Base-by-base conservation (phyloP, 1,139 yeast species). In the Sugiyamaella grinbergsii region DNA sequence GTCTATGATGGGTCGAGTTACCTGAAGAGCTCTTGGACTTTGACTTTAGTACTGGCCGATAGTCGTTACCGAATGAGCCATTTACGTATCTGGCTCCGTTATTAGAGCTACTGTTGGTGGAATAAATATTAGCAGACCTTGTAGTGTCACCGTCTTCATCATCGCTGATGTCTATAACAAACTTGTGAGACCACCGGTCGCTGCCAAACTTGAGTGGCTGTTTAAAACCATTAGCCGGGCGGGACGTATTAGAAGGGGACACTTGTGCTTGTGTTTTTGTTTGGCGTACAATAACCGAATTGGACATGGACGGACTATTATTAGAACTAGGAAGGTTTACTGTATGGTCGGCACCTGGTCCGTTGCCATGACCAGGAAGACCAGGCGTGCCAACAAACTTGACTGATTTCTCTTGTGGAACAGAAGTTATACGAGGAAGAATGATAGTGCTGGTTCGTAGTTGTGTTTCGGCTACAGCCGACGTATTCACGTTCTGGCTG, bases 151-250 rank as follows among this genome's bases (percentile, higher is more conserved):
- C 46, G 23, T 50, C 53, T 15, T 39, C 45, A 46, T 55, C 59
- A 36, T 62, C 65, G 20, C 58, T 55, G 13, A 64, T 13, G 8
- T 60, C 62, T 11, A 63, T 44, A 8, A 36, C 49, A 24, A 64
- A 39, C 1, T 48, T 45, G 18, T 54, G 54, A 1, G 66, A 58
- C 66, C 66, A 64, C 8, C 68, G 52, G 42, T 64, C 59, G 19
- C 57, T 53, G 5, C 81, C 81, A 34, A 72, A 73, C 45, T 62
- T 72, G 22, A 41, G 10, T n/a, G 28, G 38, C 18, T 28, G 20
- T 29, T 31, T 4, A 15, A 10, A 6, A 24, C 10, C 13, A n/a
- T 5, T 24, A 29, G 31, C 13, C 4, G 10, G 31, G 31, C n/a
- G 7, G 31, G 10, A 26, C 31, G 7, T 6, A 13, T 26, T 3